Evolutionary conservation across 2,329 filamentous ascomycete genomes (phyloP), one percentile per base, ranked within the genome.

Genomic region (Xylariaceae sp.): DNA sequence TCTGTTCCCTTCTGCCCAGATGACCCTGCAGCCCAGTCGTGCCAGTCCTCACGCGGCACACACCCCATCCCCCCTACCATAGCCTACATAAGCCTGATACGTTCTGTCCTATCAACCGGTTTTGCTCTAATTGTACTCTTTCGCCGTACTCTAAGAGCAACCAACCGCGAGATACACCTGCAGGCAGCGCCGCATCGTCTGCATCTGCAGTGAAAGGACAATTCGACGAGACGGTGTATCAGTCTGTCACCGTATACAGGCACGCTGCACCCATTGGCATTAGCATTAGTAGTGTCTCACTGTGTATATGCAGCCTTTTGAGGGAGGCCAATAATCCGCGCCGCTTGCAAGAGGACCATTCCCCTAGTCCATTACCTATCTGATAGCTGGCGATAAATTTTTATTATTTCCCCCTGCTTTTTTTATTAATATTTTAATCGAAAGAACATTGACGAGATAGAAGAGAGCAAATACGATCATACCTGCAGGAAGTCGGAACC

Each of bases 11-110:
- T 44, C 39, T 57, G 57, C 41, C 46, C 58, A 53, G 54, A 60
- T 61, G 55, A 60, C 45, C 57, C 58, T 61, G 58, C 61, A 55
- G 44, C 39, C 24, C 44, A 43, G 43, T 48, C 39, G 44, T 27
- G 24, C 40, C 52, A 52, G 41, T 46, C 41, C 18, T 40, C n/a
- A 27, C 21, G 26, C 42, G 33, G 11, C n/a, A 16, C n/a, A 35
- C 27, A 20, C 29, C 21, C 39, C 40, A 35, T 18, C 30, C 44
- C 26, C 15, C 18, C 11, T 15, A 39, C 50, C 37, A 30, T 27
- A 43, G 21, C 50, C 33, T 56, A 47, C 56, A 50, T 57, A 57
- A 44, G 44, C 55, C 40, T 26, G 41, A 32, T 24, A 15, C 40
- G 45, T 55, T 29, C 47, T 57, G 35, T 53, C 53, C 53, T 55